phyloP scores from a whole-genome alignment of 305 asterid species.

The Solanum hybrid region DNA sequence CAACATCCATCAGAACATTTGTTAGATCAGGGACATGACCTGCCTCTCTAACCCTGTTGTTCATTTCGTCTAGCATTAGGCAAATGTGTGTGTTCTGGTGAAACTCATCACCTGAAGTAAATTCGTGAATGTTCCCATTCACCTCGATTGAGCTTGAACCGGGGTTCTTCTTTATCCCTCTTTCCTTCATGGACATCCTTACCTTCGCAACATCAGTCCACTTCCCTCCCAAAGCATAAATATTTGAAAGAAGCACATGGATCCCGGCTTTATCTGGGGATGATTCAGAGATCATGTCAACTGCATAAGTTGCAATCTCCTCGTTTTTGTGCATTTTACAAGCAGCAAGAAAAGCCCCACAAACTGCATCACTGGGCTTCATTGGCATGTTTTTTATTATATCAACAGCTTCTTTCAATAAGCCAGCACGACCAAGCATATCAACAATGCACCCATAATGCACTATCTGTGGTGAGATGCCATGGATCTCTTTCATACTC shows the following conservation, averaged over 20 bases:
- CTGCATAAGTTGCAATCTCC: constrained; percentile 21
- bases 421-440: constrained; percentile 48
- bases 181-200: constrained; percentile 36
- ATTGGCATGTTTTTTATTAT: constrained; percentile 32
- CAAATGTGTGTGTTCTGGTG: constrained; percentile 15
- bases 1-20: constrained; percentile 34
- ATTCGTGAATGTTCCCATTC: constrained; percentile 34
- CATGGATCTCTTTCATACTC: constrained; percentile 22
- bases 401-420: constrained; percentile 28
- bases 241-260: constrained; percentile 40
- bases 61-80: constrained; percentile 44
- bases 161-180: constrained; percentile 33
- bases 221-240: constrained; percentile 38
- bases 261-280: constrained; percentile 25
- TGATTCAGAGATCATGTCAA: constrained; percentile 12
- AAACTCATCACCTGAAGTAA: constrained; percentile 34
- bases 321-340: constrained; percentile 33
- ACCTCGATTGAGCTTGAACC: constrained; percentile 47
- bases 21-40: constrained; percentile 36
- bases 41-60: constrained; percentile 20
- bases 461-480: constrained; percentile 25
- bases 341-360: constrained; percentile 39
- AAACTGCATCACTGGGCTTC: constrained; percentile 34
- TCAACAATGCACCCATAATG: constrained; percentile 51
- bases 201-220: constrained; percentile 44